Evolutionary conservation across 352 stramenopile species (phyloP).

Genomic region (Elongisporangium prolatum): DNA sequence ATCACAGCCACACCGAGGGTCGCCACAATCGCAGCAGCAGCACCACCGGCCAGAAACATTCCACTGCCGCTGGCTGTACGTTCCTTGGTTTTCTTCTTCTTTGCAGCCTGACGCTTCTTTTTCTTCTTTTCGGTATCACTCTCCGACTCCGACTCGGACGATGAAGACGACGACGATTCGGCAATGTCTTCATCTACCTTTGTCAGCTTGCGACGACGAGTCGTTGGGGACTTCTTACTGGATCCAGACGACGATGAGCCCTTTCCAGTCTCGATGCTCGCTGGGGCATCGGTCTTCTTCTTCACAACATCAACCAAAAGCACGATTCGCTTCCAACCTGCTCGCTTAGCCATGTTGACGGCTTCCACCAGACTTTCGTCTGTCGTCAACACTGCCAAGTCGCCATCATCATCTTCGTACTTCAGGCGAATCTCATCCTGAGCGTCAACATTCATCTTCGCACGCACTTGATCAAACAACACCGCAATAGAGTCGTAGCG

Average conservation of each 20-base stretch:
- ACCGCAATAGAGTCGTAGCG: conserved; percentile 62
- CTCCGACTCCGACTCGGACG: conserved; percentile 26
- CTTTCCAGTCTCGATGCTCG: conserved; percentile 6
- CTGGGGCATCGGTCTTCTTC: conserved; percentile 9
- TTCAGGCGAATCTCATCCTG: conserved; percentile 72
- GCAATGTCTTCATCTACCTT: conserved; percentile 79
- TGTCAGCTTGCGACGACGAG: conserved; percentile 55
- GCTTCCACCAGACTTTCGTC: conserved; percentile 84
- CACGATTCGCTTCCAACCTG: conserved; percentile 81
- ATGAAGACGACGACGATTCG: conserved; percentile 14
- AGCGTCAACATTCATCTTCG: conserved; percentile 66
- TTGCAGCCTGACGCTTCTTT: conserved; percentile 37
- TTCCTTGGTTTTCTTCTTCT: conserved; percentile 15
- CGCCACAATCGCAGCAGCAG: conserved; percentile 35
- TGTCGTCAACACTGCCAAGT: conserved; percentile 77
- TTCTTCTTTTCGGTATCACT: conserved; percentile 30
- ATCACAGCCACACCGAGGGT: conserved; percentile 45
- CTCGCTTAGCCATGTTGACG: conserved; percentile 81
- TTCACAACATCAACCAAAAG: conserved; percentile 79
- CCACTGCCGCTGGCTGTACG: conserved; percentile 1
- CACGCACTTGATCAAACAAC: conserved; percentile 75
- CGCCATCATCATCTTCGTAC: conserved; percentile 87
- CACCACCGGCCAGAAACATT: conserved; percentile 29
- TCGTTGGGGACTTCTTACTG: conserved; percentile 7
- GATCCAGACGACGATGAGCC: not conserved